phyloP scores from a whole-genome alignment of 1,139 yeast genomes.

The Lodderomyces theae region DNA sequence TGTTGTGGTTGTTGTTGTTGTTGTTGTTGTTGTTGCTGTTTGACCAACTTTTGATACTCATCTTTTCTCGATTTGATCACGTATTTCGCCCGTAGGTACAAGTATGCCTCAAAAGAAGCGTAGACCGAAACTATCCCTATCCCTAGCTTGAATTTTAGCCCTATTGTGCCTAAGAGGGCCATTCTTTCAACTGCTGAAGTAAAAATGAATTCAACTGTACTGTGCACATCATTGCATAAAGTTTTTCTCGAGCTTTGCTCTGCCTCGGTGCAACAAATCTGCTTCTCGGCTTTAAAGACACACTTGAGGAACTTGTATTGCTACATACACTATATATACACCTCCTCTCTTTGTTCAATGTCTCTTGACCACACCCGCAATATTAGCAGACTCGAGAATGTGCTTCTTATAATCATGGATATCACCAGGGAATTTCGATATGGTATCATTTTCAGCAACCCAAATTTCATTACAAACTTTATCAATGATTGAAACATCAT shows the following conservation, averaged over 20 bases:
- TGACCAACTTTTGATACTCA: conserved; percentile 24
- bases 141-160: conserved; percentile 40
- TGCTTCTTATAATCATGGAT: conserved; percentile 89
- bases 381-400: conserved; percentile 72
- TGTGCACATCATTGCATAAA: too few species aligned
- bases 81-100: conserved; percentile 53
- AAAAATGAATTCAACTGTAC: background rate
- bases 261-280: too few species aligned
- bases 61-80: conserved; percentile 54
- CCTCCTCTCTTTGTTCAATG: conserved; percentile 47
- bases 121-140: conserved; percentile 59
- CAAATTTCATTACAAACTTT: conserved; percentile 90
- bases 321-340: background rate
- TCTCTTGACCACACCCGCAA: conserved; percentile 82
- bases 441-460: conserved; percentile 88
- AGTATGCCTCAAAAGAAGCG: conserved; percentile 64
- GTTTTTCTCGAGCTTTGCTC: too few species aligned
- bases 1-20: conserved; percentile 1
- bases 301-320: background rate
- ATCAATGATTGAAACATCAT: conserved; percentile 88
- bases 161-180: conserved; percentile 14
- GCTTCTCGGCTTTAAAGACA: conserved; percentile 1
- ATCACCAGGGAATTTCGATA: conserved; percentile 74
- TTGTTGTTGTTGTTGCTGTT: background rate
- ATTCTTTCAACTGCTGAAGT: conserved; percentile 3